phyloP scores from a whole-genome alignment of 2,329 filamentous ascomycete genomes.

The Paraphoma sp. region DNA sequence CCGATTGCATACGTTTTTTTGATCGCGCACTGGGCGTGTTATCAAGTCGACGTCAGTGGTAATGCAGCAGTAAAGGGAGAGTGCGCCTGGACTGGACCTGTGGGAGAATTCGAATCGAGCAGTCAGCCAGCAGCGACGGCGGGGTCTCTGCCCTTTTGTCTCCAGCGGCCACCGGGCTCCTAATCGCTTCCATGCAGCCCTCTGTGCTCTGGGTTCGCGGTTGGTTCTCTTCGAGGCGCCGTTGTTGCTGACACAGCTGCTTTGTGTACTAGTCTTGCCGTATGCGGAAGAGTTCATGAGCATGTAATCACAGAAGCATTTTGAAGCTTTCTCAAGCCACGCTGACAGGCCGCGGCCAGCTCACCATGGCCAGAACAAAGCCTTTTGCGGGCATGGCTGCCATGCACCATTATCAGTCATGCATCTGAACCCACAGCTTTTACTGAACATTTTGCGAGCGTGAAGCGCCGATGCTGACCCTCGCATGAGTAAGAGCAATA shows the following conservation, averaged over 20 bases:
- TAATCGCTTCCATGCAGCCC: background rate
- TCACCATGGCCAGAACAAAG: background rate
- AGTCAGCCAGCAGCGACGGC: background rate
- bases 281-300: background rate
- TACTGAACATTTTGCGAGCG: background rate
- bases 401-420: constrained; percentile 1
- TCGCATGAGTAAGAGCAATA: background rate
- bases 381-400: background rate
- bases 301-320: background rate
- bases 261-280: background rate
- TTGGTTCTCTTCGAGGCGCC: background rate
- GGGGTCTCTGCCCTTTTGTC: background rate
- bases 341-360: background rate
- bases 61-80: background rate
- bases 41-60: background rate
- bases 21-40: background rate
- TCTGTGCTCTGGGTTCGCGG: background rate
- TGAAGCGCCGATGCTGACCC: background rate
- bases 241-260: background rate
- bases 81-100: background rate
- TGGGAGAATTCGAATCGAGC: background rate
- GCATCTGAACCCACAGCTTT: background rate
- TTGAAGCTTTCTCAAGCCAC: background rate
- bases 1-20: background rate
- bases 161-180: background rate